Evolutionary conservation across 148 eudicot species (phyloP), one percentile per base, ranked within the genome.

Genomic region (Vaccinium darrowii): DNA sequence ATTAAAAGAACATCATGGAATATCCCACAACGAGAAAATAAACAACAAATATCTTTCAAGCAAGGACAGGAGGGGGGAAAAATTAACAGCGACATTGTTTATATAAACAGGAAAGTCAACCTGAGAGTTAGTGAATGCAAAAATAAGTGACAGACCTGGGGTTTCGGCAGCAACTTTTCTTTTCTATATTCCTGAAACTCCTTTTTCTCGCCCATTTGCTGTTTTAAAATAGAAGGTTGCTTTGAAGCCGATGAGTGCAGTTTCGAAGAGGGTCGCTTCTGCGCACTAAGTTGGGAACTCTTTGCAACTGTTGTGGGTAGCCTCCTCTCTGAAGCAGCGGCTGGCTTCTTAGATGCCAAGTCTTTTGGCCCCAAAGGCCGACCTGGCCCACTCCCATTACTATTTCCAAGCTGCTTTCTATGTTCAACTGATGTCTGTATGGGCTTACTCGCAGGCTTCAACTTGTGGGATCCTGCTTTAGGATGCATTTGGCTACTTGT

Each of bases 381-480:
- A 47, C 90, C 90, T 50, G 93, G 90, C 78, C 98, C 95, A 90
- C 86, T 93, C 79, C 92, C 93, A 80, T 86, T 90, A 81, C 84
- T 90, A 60, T 79, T 90, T 75, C 88, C 89, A 65, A 86, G 84
- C 76, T 89, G 91, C 88, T 85, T 94, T 81, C 77, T 90, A n/a
- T 83, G 63, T 18, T 87, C 89, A 60, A 78, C 30, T 27, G 89
- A 53, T 52, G 82, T 77, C 65, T 23, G 60, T 79, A n/a, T 57
- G 56, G 74, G 85, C 84, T 83, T 89, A 76, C 82, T 51, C 1
- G 69, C 81, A 72, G 92, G 82, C 76, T 81, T 77, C 57, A 73
- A 63, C 83, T 85, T 93, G 81, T 86, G 90, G 39, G 81, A 39
- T 47, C 81, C 91, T 10, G 87, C 72, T 76, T 88, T 60, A 39